A percentile compares a stretch with the other conserved stretches of the same genome.
Conservation (phyloP, 108 stramenopile species). For the Skeletonema potamos region DNA sequence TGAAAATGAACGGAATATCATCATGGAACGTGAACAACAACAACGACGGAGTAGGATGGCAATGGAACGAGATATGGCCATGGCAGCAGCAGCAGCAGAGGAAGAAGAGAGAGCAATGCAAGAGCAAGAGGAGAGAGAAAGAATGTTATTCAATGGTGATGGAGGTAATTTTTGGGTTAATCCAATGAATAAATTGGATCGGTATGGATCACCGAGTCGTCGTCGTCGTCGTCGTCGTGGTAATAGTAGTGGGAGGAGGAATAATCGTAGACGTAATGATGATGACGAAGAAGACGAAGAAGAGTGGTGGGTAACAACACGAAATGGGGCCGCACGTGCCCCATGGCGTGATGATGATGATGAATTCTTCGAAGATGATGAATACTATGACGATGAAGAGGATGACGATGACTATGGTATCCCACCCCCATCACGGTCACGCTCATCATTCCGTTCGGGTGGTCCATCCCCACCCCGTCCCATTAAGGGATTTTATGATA, state of each 20-base stretch:
- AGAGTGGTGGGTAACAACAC: conserved; percentile 40
- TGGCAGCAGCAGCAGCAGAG: too few species aligned
- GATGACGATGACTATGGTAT: conserved; percentile 35
- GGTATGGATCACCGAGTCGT: conserved; percentile 9
- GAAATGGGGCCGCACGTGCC: conserved; percentile 19
- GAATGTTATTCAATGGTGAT: neutral
- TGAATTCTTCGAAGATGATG: conserved; percentile 14
- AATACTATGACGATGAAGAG: conserved; percentile 20
- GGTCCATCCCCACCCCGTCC: conserved; percentile 55
- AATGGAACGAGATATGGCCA: neutral
- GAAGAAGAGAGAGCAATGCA: neutral
- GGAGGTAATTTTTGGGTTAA: conserved; percentile 49
- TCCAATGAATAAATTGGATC: conserved; percentile 28
- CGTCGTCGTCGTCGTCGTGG: neutral
- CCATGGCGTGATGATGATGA: conserved; percentile 20
- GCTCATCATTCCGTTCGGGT: conserved; percentile 59
- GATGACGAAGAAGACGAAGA: conserved; percentile 12
- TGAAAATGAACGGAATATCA: neutral
- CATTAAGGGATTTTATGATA: conserved; percentile 69
- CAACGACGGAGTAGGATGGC: too few species aligned
- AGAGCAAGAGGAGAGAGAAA: neutral
- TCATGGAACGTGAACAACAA: neutral
- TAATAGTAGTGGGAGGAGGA: neutral
- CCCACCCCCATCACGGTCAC: conserved; percentile 61
- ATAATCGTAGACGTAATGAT: conserved; percentile 1